Evolutionary conservation across 179 eudicot genomes (phyloP).

Genomic region (Carnegiea gigantea): DNA sequence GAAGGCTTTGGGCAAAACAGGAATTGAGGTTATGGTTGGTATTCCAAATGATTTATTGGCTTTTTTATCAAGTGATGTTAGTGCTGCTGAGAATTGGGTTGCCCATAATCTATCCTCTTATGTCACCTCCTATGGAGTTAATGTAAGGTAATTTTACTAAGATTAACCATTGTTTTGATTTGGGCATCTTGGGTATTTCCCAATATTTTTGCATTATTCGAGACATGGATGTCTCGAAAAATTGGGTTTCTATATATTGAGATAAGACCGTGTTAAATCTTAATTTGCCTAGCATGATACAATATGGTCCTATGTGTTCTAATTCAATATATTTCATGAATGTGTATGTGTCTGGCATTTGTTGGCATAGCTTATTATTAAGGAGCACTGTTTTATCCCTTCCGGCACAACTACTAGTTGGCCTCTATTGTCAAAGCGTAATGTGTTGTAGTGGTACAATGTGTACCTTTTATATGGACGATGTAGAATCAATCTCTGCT

Average conservation of each 20-base stretch:
- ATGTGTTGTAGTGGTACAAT: too few species aligned
- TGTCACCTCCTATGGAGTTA: constrained; percentile 52
- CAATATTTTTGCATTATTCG: not conserved
- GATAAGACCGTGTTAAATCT: not conserved
- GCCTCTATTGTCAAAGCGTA: not conserved
- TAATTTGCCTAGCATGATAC: not conserved
- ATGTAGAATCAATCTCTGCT: too few species aligned
- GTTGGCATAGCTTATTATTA: not conserved
- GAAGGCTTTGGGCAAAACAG: constrained; percentile 66
- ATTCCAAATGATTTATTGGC: constrained; percentile 87
- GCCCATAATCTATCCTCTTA: constrained; percentile 68
- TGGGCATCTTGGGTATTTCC: not conserved
- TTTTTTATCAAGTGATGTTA: constrained; percentile 50
- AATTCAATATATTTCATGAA: not conserved
- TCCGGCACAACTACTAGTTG: not conserved
- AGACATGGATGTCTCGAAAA: not conserved
- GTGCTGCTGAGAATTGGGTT: constrained; percentile 95
- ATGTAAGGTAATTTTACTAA: constrained; percentile 57
- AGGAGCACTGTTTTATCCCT: not conserved
- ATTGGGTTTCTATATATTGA: not conserved
- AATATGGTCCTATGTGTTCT: not conserved
- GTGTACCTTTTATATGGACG: too few species aligned
- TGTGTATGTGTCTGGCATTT: not conserved
- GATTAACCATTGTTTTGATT: not conserved
- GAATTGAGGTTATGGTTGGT: constrained; percentile 92